phyloP scores from a whole-genome alignment of 1,284 basidiomycete species.

The Pseudozyma sp. region DNA sequence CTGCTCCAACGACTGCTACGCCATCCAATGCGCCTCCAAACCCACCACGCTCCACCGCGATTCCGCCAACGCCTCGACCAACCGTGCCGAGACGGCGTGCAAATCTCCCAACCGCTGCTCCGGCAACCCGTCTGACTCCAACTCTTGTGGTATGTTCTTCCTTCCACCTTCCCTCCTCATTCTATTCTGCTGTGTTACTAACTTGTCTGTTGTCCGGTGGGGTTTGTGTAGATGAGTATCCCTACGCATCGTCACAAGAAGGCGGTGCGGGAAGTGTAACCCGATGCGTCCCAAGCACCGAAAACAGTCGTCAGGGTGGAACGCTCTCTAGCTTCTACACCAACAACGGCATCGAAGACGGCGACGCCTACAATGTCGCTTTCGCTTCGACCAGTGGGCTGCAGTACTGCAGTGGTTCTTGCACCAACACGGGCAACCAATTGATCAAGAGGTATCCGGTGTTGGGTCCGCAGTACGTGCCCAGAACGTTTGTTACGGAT shows the following conservation, averaged over 20 bases:
- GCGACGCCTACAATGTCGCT: conserved; percentile 52
- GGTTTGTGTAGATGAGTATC: conserved; percentile 46
- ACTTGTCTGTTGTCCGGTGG: background rate
- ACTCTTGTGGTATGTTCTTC: conserved; percentile 48
- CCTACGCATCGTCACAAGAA: conserved; percentile 50
- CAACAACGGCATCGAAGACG: conserved; percentile 30
- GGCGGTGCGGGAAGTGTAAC: conserved; percentile 52
- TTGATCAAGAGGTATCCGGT: conserved; percentile 19
- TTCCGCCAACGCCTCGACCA: conserved; percentile 33
- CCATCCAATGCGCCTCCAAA: conserved; percentile 50
- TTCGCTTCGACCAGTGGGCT: conserved; percentile 32
- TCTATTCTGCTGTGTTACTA: conserved; percentile 5
- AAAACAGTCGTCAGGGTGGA: conserved; percentile 53
- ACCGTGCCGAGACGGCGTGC: conserved; percentile 52
- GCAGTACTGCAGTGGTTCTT: conserved; percentile 48
- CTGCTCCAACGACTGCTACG: conserved; percentile 56
- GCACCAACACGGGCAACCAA: conserved; percentile 52
- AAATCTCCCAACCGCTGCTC: conserved; percentile 52
- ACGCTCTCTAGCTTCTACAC: conserved; percentile 50
- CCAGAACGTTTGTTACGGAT: conserved; percentile 33
- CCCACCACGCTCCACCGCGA: conserved; percentile 56
- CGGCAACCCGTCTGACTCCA: conserved; percentile 29
- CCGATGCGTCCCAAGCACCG: conserved; percentile 49
- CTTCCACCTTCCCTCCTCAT: conserved; percentile 1
- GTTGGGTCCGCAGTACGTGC: conserved; percentile 19